phyloP scores from a whole-genome alignment of 2,329 filamentous ascomycete genomes.

The Aureobasidium sp. region DNA sequence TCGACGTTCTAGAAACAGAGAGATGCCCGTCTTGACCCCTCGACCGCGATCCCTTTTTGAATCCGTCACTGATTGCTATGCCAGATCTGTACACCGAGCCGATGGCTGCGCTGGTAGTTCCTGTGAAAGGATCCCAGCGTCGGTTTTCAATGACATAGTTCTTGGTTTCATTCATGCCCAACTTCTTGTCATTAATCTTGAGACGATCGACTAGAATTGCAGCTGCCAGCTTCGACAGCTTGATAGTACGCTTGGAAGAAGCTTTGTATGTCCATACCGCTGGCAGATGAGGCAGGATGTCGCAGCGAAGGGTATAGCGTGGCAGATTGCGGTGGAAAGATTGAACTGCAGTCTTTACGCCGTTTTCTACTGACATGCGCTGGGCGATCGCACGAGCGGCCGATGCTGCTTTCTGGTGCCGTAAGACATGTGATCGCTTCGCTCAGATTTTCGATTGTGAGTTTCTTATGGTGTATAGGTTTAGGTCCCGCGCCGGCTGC shows the following conservation, averaged over 20 bases:
- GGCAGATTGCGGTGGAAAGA: conserved; percentile 28
- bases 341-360: conserved; percentile 33
- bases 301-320: conserved; percentile 38
- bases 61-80: neutral
- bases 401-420: conserved; percentile 27
- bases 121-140: conserved; percentile 1
- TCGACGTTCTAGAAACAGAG: neutral
- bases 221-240: conserved; percentile 27
- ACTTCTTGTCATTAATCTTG: neutral
- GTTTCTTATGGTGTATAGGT: conserved; percentile 31
- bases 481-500: conserved; percentile 35
- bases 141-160: neutral
- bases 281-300: conserved; percentile 54
- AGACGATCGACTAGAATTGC: neutral
- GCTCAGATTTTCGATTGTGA: conserved; percentile 30
- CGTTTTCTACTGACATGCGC: conserved; percentile 27
- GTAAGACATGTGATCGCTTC: conserved; percentile 29
- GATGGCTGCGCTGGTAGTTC: neutral
- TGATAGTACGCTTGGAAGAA: neutral
- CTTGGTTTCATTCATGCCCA: neutral
- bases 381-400: conserved; percentile 13
- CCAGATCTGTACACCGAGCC: neutral
- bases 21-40: neutral
- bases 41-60: neutral
- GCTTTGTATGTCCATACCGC: conserved; percentile 53